Evolutionary conservation across 2,329 filamentous ascomycete genomes (phyloP).

Genomic region (Aspergillus sp.): DNA sequence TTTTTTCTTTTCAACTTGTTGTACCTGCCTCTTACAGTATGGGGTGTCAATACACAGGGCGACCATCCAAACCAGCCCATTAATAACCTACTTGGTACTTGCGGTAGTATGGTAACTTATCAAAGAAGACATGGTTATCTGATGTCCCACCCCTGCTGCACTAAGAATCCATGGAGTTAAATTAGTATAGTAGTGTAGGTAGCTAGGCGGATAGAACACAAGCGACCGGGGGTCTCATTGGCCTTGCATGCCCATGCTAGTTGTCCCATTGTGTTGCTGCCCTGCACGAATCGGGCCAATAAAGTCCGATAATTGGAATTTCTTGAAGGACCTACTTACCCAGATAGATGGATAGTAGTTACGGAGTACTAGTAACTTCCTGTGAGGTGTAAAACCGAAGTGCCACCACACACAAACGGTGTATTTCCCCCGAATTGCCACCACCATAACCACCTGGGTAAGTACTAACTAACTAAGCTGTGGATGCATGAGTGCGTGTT

Average conservation of each 20-base stretch:
- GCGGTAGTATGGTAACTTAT: background rate
- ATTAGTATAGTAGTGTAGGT: too few species aligned
- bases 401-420: background rate
- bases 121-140: background rate
- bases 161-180: background rate
- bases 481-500: conserved; percentile 22
- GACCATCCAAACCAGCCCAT: background rate
- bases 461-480: background rate
- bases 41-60: background rate
- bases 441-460: conserved; percentile 4
- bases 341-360: background rate
- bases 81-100: background rate
- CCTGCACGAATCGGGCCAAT: conserved; percentile 3
- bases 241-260: background rate
- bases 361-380: conserved; percentile 3
- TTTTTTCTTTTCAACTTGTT: background rate
- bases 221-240: background rate
- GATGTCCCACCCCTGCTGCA: background rate
- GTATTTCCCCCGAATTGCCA: conserved; percentile 20
- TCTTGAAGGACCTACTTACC: background rate
- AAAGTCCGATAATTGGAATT: background rate
- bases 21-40: background rate
- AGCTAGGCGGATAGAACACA: background rate
- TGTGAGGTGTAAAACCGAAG: background rate
- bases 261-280: conserved; percentile 1